These are phyloP conservation scores for Ophiognomonia clavigignenti-juglandacearum DNA, from an alignment of 2,329 filamentous ascomycete species.

Conservation along the genomic window DNA sequence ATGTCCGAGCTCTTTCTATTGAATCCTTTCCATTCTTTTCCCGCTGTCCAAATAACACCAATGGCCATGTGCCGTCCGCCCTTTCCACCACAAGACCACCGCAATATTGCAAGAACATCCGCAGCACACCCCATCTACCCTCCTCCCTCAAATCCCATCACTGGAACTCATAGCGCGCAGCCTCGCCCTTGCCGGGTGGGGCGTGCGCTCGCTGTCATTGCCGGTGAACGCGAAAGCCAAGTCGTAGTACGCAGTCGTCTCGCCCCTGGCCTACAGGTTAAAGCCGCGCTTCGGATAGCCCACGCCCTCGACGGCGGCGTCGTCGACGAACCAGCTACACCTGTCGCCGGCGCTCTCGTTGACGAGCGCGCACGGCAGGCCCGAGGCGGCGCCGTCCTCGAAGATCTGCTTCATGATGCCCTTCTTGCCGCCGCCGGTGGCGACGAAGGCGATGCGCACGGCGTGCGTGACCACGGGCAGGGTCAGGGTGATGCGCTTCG, in stretches of 20 bases:
- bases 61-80: neutral
- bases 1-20: neutral
- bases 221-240: neutral
- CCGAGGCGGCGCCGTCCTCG: conserved; percentile 61
- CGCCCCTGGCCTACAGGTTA: conserved; percentile 48
- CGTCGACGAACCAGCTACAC: conserved; percentile 93
- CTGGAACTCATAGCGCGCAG: conserved; percentile 5
- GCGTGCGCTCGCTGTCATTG: neutral
- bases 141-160: neutral
- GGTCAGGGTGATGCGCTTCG: conserved; percentile 85
- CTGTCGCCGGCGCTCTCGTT: conserved; percentile 81
- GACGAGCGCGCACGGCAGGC: conserved; percentile 80
- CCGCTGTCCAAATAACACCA: neutral
- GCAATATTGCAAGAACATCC: no score
- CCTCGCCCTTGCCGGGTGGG: conserved; percentile 5
- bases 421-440: conserved; percentile 85
- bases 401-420: conserved; percentile 91
- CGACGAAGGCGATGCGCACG: conserved; percentile 83
- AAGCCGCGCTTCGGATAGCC: conserved; percentile 71
- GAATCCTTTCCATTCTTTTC: neutral
- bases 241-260: conserved; percentile 6
- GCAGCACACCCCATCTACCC: no score
- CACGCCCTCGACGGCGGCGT: conserved; percentile 79
- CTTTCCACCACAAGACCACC: no score
- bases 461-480: conserved; percentile 87